Evolutionary conservation across 495 filamentous ascomycete species (phyloP), one percentile per base, ranked within the genome.

Genomic region (Daldinia caldariorum): DNA sequence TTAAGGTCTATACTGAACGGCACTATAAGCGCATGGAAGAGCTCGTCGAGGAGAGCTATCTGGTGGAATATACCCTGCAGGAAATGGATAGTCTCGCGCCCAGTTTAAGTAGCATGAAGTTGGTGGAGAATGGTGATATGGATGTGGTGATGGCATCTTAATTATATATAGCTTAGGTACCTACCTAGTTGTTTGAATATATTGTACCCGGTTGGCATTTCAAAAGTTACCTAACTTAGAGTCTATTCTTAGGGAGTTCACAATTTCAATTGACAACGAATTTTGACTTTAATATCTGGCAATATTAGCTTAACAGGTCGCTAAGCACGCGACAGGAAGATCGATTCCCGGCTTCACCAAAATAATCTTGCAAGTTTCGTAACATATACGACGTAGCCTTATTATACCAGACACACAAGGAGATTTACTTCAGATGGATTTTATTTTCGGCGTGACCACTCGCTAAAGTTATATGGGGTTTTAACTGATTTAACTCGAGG

Each of bases 21-120:
- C 95, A 98, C 77, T 97, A 95, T 74, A 89, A 88, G 75, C 85
- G 94, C 55, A 83, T 94, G 66, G 94, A 97, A 76, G 92, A 94
- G 71, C 81, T 97, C 57, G 86, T 91, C n/a, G 94, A 97, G 78
- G 94, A 97, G 80, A 96, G 93, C 74, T 98, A 92, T 78, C 79
- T 99, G 66, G 87, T 99, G 9, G 93, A 97, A 78, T 98, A 94
- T 84, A 92, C 95, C 49, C 82, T 99, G 53, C 83, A 86, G 69
- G 91, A 97, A 82, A 99, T 99, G 96, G 94, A 96, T 75, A 90
- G 88, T 61, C 75, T 91, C 20, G 79, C 87, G 61, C 85, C 83
- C 9, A 59, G 75, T 49, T 22, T 78, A 43, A 71, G 76, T 37
- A 72, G 70, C 55, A 77, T 72, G 58, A 72, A 72, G 22, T 71